A percentile compares a stretch with the other conserved stretches of the same genome.
phyloP scores from a whole-genome alignment of 176 grass and related monocot genomes.

The Cenchrus purpureus region DNA sequence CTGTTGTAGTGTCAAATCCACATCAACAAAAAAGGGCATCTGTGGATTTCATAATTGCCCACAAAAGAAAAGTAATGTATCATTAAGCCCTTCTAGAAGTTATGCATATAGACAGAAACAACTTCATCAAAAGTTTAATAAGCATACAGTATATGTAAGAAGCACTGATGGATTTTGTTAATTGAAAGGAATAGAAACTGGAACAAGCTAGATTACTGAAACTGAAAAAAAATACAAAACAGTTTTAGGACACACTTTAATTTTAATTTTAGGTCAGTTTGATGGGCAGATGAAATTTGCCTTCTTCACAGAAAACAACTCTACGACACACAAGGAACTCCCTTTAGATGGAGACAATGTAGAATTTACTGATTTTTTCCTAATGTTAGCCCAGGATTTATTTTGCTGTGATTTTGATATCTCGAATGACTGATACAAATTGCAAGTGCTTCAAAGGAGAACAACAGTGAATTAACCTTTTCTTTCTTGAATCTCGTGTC shows the following conservation, averaged over 20 bases:
- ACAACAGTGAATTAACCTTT: too few relatives aligned
- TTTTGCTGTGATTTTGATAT: not conserved
- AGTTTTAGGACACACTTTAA: too few relatives aligned
- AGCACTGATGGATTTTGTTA: not conserved
- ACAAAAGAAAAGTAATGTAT: slow-evolving; percentile 7
- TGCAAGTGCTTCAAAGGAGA: not conserved
- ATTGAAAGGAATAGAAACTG: not conserved
- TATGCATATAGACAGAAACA: not conserved
- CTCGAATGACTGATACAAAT: not conserved
- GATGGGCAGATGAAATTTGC: too few relatives aligned
- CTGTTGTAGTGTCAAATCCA: slow-evolving; percentile 45
- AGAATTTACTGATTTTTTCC: too few relatives aligned
- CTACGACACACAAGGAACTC: too few relatives aligned
- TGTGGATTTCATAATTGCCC: slow-evolving; percentile 31
- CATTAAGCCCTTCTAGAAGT: slow-evolving; percentile 16
- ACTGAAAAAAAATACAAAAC: too few relatives aligned
- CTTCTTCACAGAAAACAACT: too few relatives aligned
- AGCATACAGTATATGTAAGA: not conserved
- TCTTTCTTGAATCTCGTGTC: too few relatives aligned
- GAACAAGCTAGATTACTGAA: not conserved
- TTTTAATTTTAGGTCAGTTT: too few relatives aligned
- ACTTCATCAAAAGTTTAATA: not conserved
- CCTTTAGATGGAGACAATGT: too few relatives aligned
- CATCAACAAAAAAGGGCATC: slow-evolving; percentile 25
- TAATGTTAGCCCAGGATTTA: not conserved